A percentile compares a stretch with the other conserved stretches of the same genome.
phyloP scores from a whole-genome alignment of 257 asterid genomes.

The Solanum okadae region DNA sequence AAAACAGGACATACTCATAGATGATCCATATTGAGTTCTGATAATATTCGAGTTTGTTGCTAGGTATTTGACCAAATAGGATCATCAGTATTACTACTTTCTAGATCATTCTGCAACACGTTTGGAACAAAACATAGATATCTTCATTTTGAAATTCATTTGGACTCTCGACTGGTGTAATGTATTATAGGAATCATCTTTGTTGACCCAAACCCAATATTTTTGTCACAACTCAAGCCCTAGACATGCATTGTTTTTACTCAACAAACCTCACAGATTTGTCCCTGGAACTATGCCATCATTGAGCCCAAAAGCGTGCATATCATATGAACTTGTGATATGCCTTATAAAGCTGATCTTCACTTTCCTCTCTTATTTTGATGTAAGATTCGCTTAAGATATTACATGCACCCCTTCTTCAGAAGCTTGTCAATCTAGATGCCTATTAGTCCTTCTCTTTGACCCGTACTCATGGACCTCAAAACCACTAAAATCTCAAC shows the following conservation, averaged over 20 bases:
- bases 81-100: background rate
- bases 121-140: background rate
- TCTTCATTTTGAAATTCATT: background rate
- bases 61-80: background rate
- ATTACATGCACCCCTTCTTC: background rate
- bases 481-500: background rate
- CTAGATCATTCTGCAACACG: background rate
- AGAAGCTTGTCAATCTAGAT: background rate
- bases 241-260: background rate
- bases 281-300: background rate
- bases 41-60: background rate
- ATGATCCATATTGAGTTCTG: background rate
- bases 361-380: background rate
- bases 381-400: background rate
- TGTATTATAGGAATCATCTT: background rate
- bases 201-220: background rate
- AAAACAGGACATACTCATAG: background rate
- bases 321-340: background rate
- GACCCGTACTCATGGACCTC: background rate
- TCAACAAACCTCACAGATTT: background rate
- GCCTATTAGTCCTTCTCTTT: background rate
- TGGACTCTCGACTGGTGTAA: background rate
- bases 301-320: background rate
- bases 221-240: background rate
- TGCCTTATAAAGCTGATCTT: background rate